Evolutionary conservation across 2,329 filamentous ascomycete genomes (phyloP).

Genomic region (Coniosporium uncinatum): DNA sequence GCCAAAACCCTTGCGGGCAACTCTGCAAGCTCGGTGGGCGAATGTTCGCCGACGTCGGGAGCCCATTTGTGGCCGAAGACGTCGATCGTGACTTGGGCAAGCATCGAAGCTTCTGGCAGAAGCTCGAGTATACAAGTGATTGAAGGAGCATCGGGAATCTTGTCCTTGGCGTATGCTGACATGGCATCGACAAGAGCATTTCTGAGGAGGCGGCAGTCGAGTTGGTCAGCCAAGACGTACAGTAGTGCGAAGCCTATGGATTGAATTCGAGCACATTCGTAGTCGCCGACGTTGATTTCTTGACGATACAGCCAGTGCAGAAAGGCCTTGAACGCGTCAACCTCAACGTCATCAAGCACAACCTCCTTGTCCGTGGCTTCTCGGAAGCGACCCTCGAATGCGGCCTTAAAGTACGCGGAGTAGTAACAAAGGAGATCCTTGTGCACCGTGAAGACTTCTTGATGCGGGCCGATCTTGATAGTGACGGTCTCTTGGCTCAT

Average conservation of each 20-base stretch:
- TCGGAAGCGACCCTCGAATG: slow-evolving; percentile 2
- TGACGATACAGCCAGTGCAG: background rate
- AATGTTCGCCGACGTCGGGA: background rate
- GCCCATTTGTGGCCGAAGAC: background rate
- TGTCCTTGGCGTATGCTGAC: too few relatives aligned
- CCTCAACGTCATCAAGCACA: slow-evolving; percentile 1
- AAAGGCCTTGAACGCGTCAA: background rate
- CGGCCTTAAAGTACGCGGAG: slow-evolving; percentile 3
- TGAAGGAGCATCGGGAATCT: too few relatives aligned
- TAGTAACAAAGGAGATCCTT: slow-evolving; percentile 3
- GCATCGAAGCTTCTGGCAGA: too few relatives aligned
- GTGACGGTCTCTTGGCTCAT: too few relatives aligned
- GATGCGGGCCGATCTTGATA: too few relatives aligned
- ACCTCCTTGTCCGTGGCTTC: slow-evolving; percentile 1
- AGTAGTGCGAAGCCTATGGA: background rate
- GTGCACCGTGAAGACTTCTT: background rate
- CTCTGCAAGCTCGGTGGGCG: background rate
- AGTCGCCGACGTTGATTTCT: background rate
- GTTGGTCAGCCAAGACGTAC: background rate
- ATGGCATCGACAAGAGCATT: background rate
- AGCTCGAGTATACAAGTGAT: too few relatives aligned
- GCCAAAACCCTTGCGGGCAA: background rate
- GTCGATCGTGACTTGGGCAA: background rate
- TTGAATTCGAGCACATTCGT: background rate
- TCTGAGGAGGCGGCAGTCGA: background rate